phyloP scores from a whole-genome alignment of 2,329 filamentous ascomycete genomes.

The Trichophyton verrucosum region DNA sequence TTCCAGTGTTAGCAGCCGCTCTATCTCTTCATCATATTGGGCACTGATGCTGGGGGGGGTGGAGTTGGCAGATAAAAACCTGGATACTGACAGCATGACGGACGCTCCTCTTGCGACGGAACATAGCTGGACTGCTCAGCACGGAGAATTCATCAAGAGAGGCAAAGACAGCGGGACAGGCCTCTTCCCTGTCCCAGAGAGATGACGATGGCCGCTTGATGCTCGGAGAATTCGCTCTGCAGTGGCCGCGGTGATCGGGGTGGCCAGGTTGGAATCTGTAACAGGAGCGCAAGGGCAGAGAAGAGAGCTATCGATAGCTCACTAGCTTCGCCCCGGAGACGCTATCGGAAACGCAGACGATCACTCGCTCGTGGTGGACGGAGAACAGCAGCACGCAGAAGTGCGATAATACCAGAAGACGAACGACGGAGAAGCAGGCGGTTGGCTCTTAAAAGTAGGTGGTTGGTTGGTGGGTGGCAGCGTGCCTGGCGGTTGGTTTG shows the following conservation, averaged over 20 bases:
- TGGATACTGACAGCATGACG: conserved; percentile 32
- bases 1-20: background rate
- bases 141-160: background rate
- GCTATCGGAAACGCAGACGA: background rate
- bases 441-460: background rate
- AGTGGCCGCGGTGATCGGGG: background rate
- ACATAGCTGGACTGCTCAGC: conserved; percentile 20
- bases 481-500: too few species aligned
- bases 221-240: background rate
- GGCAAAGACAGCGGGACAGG: background rate
- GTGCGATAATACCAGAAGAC: background rate
- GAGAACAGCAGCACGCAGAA: background rate
- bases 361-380: too few species aligned
- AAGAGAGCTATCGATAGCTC: background rate
- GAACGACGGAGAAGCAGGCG: background rate
- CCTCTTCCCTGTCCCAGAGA: background rate
- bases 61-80: background rate
- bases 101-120: conserved; percentile 30
- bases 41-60: background rate
- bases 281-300: background rate
- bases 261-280: background rate
- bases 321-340: background rate
- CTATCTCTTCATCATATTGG: too few species aligned
- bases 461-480: background rate
- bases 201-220: background rate